Evolutionary conservation across 2,329 filamentous ascomycete genomes (phyloP).

Genomic region (Hypoxylon sp.): DNA sequence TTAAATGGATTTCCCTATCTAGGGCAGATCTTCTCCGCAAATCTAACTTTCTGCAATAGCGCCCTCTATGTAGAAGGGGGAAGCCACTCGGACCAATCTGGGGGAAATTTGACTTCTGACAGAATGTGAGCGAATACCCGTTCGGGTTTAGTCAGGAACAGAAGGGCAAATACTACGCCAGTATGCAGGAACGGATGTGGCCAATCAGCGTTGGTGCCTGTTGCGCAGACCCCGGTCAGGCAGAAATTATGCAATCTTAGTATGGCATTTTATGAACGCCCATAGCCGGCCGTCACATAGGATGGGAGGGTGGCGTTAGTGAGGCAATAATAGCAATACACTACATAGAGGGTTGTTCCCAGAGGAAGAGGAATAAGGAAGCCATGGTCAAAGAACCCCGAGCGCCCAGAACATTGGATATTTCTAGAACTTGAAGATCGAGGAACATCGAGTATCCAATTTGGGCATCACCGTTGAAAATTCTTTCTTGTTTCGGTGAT

Average conservation of each 20-base stretch:
- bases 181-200: constrained; percentile 38
- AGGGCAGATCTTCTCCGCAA: constrained; percentile 44
- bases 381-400: constrained; percentile 23
- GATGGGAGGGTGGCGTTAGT: constrained; percentile 12
- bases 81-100: constrained; percentile 44
- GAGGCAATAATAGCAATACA: constrained; percentile 11
- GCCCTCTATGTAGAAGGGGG: constrained; percentile 12
- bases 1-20: constrained; percentile 32
- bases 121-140: constrained; percentile 13
- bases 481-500: constrained; percentile 31
- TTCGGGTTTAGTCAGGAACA: constrained; percentile 46
- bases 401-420: constrained; percentile 10
- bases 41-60: constrained; percentile 20
- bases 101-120: constrained; percentile 38
- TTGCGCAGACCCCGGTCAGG: constrained; percentile 30
- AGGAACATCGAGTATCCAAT: constrained; percentile 12
- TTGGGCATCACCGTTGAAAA: constrained; percentile 23
- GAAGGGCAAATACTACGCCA: constrained; percentile 16
- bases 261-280: constrained; percentile 37
- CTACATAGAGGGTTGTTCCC: background rate
- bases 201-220: constrained; percentile 33
- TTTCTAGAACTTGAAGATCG: constrained; percentile 15
- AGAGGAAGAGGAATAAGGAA: constrained; percentile 16
- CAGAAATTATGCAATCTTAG: constrained; percentile 45
- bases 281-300: constrained; percentile 7